A percentile compares a stretch with the other conserved stretches of the same genome.
phyloP scores from a whole-genome alignment of 2,329 filamentous ascomycete species.

The Aspergillus fijiensis region DNA sequence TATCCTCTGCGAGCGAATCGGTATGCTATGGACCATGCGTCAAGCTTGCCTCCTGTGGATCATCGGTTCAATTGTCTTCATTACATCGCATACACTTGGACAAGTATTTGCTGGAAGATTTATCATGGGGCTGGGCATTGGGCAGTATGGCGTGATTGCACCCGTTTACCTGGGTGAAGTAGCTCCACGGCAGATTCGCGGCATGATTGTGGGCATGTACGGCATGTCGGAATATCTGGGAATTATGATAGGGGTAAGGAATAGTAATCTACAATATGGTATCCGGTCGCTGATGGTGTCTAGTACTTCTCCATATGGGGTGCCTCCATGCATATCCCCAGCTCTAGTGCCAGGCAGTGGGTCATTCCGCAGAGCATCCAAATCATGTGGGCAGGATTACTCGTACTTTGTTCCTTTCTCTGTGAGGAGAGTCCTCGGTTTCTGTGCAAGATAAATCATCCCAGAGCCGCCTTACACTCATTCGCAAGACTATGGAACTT shows the following conservation, averaged over 20 bases:
- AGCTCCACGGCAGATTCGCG: slow-evolving; percentile 67
- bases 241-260: slow-evolving; percentile 22
- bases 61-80: slow-evolving; percentile 31
- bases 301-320: slow-evolving; percentile 43
- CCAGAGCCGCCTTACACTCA: slow-evolving; percentile 40
- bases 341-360: slow-evolving; percentile 45
- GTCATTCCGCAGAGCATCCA: slow-evolving; percentile 69
- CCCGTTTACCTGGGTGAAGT: slow-evolving; percentile 89
- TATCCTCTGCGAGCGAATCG: slow-evolving; percentile 28
- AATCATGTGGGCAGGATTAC: slow-evolving; percentile 68
- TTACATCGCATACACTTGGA: slow-evolving; percentile 30
- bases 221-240: slow-evolving; percentile 25
- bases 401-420: slow-evolving; percentile 64
- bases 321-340: slow-evolving; percentile 49
- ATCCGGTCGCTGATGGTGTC: background rate
- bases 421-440: slow-evolving; percentile 66
- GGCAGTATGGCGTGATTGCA: slow-evolving; percentile 72
- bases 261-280: too few species aligned
- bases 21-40: slow-evolving; percentile 25
- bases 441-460: slow-evolving; percentile 62
- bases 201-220: slow-evolving; percentile 49
- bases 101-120: slow-evolving; percentile 34
- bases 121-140: slow-evolving; percentile 34
- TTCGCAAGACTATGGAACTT: slow-evolving; percentile 53
- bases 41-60: slow-evolving; percentile 22